Evolutionary conservation across 2,329 filamentous ascomycete genomes (phyloP), one percentile per base, ranked within the genome.

Genomic region (Tolypocladium ophioglossoides): DNA sequence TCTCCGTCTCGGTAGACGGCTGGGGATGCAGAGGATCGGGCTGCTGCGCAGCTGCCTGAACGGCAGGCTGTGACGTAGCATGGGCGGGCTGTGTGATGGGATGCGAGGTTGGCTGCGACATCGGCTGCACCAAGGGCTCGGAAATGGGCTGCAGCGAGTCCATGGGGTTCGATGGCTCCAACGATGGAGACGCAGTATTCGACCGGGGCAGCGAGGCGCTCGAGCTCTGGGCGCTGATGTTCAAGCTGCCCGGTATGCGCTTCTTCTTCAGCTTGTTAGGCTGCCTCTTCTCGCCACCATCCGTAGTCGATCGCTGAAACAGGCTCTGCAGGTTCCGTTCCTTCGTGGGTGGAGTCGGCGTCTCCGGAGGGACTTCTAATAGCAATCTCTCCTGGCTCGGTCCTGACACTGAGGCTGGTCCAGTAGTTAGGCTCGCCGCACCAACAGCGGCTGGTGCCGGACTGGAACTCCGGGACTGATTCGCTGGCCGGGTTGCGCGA

Each of bases 241-340:
- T 91, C 24, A 87, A 72, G 64, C 88, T 89, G 44, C 84, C 85
- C 0, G 88, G 85, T 54, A 87, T 75, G 58, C 85, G 79, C 70
- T 89, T 96, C 76, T 97, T 97, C 69, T 86, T 87, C 52, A 99
- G 74, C 70, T 96, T 96, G 64, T 96, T 96, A 0, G 91, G 89
- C 66, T 86, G 86, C 48, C 88, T 82, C 62, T 80, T 84, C 58
- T 85, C 85, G 39, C 74, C 78, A 20, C 74, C 78, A 24, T 72
- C 70, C 0, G 78, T 78, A 1, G 86, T 83, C 2, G 87, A 85
- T 59, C 85, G 80, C 63, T 87, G 80, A 64, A 95, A 87, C 39
- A 95, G 73, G 62, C 75, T 82, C 52, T 86, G 78, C 54, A 95
- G 69, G 56, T 82, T 85, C 34, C 84, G 80, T 54, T 91, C 87